Evolutionary conservation across 805 yeast genomes (phyloP).

Genomic region (Grigorovia yakushimaensis): DNA sequence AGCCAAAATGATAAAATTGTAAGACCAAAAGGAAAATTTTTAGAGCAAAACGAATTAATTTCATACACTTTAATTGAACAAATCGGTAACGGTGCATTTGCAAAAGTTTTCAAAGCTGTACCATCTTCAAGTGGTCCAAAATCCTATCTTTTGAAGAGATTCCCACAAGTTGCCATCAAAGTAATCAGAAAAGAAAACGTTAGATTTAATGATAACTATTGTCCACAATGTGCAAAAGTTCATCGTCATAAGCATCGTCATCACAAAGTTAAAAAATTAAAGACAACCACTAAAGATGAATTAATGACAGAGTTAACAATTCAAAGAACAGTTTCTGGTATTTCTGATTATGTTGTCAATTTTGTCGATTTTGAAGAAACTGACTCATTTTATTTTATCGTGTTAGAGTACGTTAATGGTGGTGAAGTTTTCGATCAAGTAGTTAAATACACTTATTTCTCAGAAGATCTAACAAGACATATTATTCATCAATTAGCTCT

Average conservation of each 20-base stretch:
- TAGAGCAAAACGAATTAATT: slow-evolving; percentile 29
- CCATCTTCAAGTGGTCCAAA: slow-evolving; percentile 13
- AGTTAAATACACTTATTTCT: slow-evolving; percentile 51
- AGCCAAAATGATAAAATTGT: not conserved
- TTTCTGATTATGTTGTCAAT: slow-evolving; percentile 42
- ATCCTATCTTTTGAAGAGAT: slow-evolving; percentile 8
- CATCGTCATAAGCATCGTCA: slow-evolving; percentile 4
- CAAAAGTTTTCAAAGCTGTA: slow-evolving; percentile 58
- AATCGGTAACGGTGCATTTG: slow-evolving; percentile 78
- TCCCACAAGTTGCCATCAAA: slow-evolving; percentile 37
- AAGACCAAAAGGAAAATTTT: slow-evolving; percentile 10
- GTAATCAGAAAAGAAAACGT: slow-evolving; percentile 56
- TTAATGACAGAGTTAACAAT: slow-evolving; percentile 74
- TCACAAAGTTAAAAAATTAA: slow-evolving; percentile 7
- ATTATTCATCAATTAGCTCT: slow-evolving; percentile 50
- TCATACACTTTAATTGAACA: slow-evolving; percentile 34
- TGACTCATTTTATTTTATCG: slow-evolving; percentile 48
- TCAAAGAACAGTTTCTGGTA: slow-evolving; percentile 47
- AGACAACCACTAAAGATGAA: slow-evolving; percentile 32
- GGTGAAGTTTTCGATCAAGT: slow-evolving; percentile 62
- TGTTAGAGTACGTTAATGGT: slow-evolving; percentile 60
- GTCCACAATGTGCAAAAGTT: not conserved
- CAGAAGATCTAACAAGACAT: slow-evolving; percentile 54
- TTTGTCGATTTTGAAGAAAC: slow-evolving; percentile 58
- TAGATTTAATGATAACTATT: slow-evolving; percentile 34